Conservation (phyloP, 2,329 filamentous ascomycete genomes). For the Dissoconium aciculare region DNA sequence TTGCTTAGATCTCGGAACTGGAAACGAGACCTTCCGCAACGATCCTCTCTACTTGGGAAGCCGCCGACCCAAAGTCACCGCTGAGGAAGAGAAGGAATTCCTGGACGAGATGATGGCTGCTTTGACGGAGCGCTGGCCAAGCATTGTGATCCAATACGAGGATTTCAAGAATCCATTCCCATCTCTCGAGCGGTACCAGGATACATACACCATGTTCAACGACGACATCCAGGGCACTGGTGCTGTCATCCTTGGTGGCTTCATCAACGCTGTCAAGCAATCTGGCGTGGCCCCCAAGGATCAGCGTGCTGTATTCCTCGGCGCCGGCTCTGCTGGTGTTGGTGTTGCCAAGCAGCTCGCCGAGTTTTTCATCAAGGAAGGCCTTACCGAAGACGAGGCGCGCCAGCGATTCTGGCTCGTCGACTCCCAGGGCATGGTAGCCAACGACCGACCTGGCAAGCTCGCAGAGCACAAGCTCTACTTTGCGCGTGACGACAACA, state of each 20-base stretch:
- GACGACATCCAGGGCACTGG: constrained; percentile 97
- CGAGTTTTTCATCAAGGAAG: constrained; percentile 88
- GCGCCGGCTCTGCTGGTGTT: constrained; percentile 86
- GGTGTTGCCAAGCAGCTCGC: constrained; percentile 97
- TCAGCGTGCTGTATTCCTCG: constrained; percentile 90
- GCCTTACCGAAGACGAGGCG: constrained; percentile 74
- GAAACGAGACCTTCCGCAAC: constrained; percentile 50
- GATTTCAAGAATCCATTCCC: constrained; percentile 98
- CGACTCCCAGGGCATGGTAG: constrained; percentile 80
- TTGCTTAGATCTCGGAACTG: constrained; percentile 48
- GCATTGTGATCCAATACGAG: constrained; percentile 78
- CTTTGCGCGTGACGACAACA: constrained; percentile 51
- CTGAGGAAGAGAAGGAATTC: constrained; percentile 73
- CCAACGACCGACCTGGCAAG: constrained; percentile 79
- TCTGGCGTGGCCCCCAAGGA: constrained; percentile 75
- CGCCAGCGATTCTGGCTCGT: constrained; percentile 92
- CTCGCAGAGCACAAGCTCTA: constrained; percentile 72
- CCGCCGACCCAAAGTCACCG: constrained; percentile 62
- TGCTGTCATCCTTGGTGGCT: constrained; percentile 78
- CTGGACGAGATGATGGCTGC: constrained; percentile 97
- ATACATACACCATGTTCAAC: constrained; percentile 90
- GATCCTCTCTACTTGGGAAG: constrained; percentile 86
- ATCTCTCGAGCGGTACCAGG: constrained; percentile 76
- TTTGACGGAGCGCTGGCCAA: constrained; percentile 59
- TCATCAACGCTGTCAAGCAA: constrained; percentile 63